Base-by-base conservation (phyloP, 805 yeast genomes). In the Dipodascopsis tothii region DNA sequence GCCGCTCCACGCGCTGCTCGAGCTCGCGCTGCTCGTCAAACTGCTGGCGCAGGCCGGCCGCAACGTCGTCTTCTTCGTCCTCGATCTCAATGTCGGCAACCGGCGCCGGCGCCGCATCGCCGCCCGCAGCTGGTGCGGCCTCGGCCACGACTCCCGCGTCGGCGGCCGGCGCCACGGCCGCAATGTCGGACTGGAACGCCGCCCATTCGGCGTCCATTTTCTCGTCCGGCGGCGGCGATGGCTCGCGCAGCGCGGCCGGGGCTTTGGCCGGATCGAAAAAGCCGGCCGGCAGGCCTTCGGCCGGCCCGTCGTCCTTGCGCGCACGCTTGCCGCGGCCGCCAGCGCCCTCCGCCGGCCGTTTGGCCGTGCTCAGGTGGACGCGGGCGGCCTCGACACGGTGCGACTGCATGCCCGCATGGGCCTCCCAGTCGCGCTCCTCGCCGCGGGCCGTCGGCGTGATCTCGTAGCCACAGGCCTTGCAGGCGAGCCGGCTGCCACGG, bases 191-290 rank as follows among this genome's bases (percentile, higher is more conserved):
- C 38, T 47, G 52, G 32, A 49, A 49, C 5, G 52, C 53, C 9
- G 45, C 48, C 53, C 53, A 49, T 36, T 49, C 53, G 5, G 48
- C 41, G 28, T 49, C 53, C 14, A 42, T n/a, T n/a, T n/a, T n/a
- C n/a, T n/a, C n/a, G n/a, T n/a, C n/a, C n/a, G n/a, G n/a, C n/a
- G n/a, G n/a, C n/a, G n/a, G n/a, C n/a, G n/a, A n/a, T n/a, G n/a
- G n/a, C n/a, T n/a, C n/a, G n/a, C n/a, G n/a, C n/a, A n/a, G n/a
- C n/a, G n/a, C n/a, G n/a, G n/a, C n/a, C n/a, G n/a, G n/a, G n/a
- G n/a, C n/a, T n/a, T n/a, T n/a, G n/a, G n/a, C n/a, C n/a, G n/a
- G n/a, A n/a, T 25, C 30, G 14, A 25, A 25, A 25, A 25, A 25
- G 14, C 14, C 30, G 14, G 9, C 30, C 30, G 30, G 30, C 11